These are phyloP conservation scores for Tetradesmus lagerheimii DNA, from an alignment of 139 green algal genomes.

Conservation along the genomic window DNA sequence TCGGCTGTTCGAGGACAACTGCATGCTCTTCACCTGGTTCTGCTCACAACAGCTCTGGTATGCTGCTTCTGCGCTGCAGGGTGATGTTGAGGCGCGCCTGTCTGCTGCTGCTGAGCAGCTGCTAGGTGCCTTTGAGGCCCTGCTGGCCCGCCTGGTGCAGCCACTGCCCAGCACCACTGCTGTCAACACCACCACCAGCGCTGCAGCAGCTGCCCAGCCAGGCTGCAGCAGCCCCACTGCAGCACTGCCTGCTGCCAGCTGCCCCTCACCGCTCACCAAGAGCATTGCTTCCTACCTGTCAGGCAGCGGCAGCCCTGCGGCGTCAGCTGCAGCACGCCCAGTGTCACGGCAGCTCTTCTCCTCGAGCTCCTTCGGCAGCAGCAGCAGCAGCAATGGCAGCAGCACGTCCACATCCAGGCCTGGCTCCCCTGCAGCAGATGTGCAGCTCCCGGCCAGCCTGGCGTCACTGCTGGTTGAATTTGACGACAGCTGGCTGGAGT, in stretches of 20 bases:
- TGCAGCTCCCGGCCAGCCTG: slow-evolving; percentile 8
- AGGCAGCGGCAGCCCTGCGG: not conserved
- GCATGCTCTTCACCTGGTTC: too few species aligned
- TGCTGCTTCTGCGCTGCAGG: slow-evolving; percentile 27
- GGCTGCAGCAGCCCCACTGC: slow-evolving; percentile 10
- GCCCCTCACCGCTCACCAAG: slow-evolving; percentile 35
- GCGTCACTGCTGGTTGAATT: slow-evolving; percentile 68
- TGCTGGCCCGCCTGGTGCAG: slow-evolving; percentile 67
- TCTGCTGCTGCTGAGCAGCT: slow-evolving; percentile 62
- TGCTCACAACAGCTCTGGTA: too few species aligned
- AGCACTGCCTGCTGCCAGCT: not conserved
- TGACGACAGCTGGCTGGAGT: slow-evolving; percentile 87
- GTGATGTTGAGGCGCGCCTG: slow-evolving; percentile 71
- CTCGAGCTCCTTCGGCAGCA: not conserved
- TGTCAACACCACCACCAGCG: not conserved
- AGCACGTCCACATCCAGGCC: not conserved
- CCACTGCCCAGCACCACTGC: slow-evolving; percentile 3
- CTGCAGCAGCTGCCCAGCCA: not conserved
- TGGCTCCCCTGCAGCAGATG: not conserved
- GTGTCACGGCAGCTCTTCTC: slow-evolving; percentile 28
- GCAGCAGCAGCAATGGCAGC: not conserved
- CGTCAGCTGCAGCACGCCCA: not conserved
- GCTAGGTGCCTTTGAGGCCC: slow-evolving; percentile 75
- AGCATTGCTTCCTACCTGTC: slow-evolving; percentile 27
- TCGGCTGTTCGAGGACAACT: too few species aligned